Percentiles rank a stretch among this genome's conserved stretches.
phyloP scores from a whole-genome alignment of 345 rosid species.

The Cardamine occulta region DNA sequence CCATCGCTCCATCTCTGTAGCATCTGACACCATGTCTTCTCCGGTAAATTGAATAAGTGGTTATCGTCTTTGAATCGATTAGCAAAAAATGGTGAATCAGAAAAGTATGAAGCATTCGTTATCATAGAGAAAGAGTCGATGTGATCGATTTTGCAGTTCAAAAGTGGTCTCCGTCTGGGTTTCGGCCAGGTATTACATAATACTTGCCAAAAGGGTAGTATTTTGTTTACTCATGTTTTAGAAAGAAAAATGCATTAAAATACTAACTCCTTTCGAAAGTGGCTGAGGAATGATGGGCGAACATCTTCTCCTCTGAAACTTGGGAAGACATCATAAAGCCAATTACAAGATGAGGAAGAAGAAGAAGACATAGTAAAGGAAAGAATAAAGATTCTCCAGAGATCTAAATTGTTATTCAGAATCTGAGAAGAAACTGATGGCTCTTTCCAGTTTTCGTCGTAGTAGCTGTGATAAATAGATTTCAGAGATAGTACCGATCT shows the following conservation, averaged over 20 bases:
- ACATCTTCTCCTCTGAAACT: slow-evolving; percentile 8
- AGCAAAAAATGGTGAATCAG: not conserved
- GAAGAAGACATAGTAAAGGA: no score
- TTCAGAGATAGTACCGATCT: no score
- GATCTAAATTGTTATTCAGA: no score
- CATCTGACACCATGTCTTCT: slow-evolving; percentile 40
- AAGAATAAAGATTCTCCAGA: no score
- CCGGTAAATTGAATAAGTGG: not conserved
- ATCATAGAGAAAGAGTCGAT: not conserved
- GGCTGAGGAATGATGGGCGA: not conserved
- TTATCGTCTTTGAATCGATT: not conserved
- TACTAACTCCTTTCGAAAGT: not conserved
- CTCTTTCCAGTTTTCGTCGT: no score
- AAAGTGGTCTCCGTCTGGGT: not conserved
- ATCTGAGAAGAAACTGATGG: no score
- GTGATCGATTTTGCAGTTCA: not conserved
- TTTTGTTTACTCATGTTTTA: no score
- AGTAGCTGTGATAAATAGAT: not conserved
- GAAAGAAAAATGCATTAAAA: no score
- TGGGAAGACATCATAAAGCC: no score
- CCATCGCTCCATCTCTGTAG: slow-evolving; percentile 58
- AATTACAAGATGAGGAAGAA: no score
- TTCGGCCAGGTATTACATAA: no score
- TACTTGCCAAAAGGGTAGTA: no score
- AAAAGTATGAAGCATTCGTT: not conserved